Evolutionary conservation across 2,329 filamentous ascomycete genomes (phyloP).

Genomic region (Aureobasidium sp.): DNA sequence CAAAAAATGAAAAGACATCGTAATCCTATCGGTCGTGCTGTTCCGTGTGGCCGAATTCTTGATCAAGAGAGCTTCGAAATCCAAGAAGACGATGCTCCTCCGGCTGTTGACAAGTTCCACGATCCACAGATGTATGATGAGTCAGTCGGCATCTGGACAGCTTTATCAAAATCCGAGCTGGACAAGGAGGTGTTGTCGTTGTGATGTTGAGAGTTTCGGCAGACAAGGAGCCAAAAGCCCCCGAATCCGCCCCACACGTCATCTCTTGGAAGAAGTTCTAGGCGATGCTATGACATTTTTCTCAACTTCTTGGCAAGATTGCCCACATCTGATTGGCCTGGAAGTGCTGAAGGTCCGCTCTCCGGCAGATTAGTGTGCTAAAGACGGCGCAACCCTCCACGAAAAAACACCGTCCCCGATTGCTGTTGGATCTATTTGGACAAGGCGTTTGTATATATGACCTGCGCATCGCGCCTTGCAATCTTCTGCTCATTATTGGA

Average conservation of each 20-base stretch:
- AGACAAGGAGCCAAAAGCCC: not conserved
- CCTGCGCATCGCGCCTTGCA: not conserved
- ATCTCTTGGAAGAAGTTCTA: not conserved
- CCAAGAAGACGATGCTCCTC: not conserved
- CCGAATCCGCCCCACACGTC: constrained; percentile 5
- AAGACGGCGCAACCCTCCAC: not conserved
- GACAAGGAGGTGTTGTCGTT: not conserved
- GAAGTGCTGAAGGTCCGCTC: not conserved
- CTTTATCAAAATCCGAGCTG: constrained; percentile 11
- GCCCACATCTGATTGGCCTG: not conserved
- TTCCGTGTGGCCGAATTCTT: not conserved
- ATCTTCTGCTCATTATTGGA: not conserved
- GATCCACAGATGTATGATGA: not conserved
- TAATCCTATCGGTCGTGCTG: not conserved
- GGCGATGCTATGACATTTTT: not conserved
- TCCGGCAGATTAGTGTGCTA: not conserved
- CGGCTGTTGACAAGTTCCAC: not conserved
- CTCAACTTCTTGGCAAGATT: not conserved
- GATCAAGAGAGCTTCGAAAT: not conserved
- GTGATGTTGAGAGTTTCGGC: constrained; percentile 10
- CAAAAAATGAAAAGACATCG: not conserved
- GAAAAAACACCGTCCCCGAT: not conserved
- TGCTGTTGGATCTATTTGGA: not conserved
- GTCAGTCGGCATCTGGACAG: not conserved
- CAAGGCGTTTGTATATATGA: constrained; percentile 8